These are phyloP conservation scores for Lodderomyces elongisporus DNA, from an alignment of 1,139 yeast species.

Conservation along the genomic window DNA sequence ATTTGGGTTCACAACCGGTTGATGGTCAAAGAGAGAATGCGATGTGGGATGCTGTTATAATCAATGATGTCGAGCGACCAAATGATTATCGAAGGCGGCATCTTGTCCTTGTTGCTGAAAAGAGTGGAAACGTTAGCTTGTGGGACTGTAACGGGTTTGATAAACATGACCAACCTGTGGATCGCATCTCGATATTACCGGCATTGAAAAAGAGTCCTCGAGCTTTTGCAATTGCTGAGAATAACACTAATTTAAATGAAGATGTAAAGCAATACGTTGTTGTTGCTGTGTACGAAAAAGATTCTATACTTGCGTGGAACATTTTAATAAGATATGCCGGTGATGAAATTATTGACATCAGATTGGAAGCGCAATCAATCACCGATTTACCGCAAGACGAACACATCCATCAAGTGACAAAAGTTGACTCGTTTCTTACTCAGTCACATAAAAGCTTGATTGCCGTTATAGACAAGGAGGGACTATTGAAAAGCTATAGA, in stretches of 20 bases:
- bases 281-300: slow-evolving; percentile 25
- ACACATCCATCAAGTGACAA: slow-evolving; percentile 44
- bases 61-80: slow-evolving; percentile 27
- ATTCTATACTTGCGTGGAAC: slow-evolving; percentile 27
- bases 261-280: slow-evolving; percentile 16
- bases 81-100: slow-evolving; percentile 23
- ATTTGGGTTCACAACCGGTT: slow-evolving; percentile 13
- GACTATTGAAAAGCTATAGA: slow-evolving; percentile 45
- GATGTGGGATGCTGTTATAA: slow-evolving; percentile 30
- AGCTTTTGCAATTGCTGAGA: slow-evolving; percentile 23
- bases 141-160: slow-evolving; percentile 56
- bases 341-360: slow-evolving; percentile 15
- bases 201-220: slow-evolving; percentile 17
- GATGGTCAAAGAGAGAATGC: slow-evolving; percentile 1
- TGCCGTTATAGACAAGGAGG: slow-evolving; percentile 53
- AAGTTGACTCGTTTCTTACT: slow-evolving; percentile 47
- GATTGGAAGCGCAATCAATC: slow-evolving; percentile 19
- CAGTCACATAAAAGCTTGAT: slow-evolving; percentile 45
- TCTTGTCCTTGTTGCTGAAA: slow-evolving; percentile 46
- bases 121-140: slow-evolving; percentile 50
- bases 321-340: slow-evolving; percentile 14
- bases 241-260: slow-evolving; percentile 1
- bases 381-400: slow-evolving; percentile 24
- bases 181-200: slow-evolving; percentile 14
- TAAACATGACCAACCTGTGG: slow-evolving; percentile 27